Evolutionary conservation across 2,329 filamentous ascomycete genomes (phyloP).

Genomic region (Pezizomycotina sp.): DNA sequence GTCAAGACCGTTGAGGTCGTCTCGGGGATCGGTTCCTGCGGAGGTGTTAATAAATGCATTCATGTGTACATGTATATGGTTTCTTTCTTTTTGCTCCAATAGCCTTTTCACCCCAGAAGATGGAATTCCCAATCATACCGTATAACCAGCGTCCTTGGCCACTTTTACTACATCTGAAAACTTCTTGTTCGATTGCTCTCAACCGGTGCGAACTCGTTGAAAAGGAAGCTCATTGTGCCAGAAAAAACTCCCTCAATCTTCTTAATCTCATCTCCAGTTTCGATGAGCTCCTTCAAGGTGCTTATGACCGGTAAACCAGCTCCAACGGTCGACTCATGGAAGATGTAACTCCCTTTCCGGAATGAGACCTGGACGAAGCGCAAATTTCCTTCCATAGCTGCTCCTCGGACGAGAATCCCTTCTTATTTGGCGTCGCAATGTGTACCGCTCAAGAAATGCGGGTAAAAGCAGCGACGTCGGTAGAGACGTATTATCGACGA

Average conservation of each 20-base stretch:
- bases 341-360: slow-evolving; percentile 53
- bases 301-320: slow-evolving; percentile 87
- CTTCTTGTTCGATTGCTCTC: slow-evolving; percentile 49
- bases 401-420: slow-evolving; percentile 74
- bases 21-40: slow-evolving; percentile 61
- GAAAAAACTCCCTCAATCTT: slow-evolving; percentile 96
- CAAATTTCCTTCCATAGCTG: slow-evolving; percentile 81
- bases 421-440: slow-evolving; percentile 96
- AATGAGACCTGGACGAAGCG: slow-evolving; percentile 44
- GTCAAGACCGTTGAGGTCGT: slow-evolving; percentile 74
- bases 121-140: slow-evolving; percentile 26
- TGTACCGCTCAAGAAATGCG: slow-evolving; percentile 59
- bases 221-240: slow-evolving; percentile 93
- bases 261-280: slow-evolving; percentile 78
- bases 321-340: slow-evolving; percentile 89
- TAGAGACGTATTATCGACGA: slow-evolving; percentile 93
- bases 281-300: slow-evolving; percentile 81
- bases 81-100: no score
- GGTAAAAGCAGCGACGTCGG: slow-evolving; percentile 80
- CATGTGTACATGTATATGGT: neutral
- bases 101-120: no score
- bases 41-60: slow-evolving; percentile 2
- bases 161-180: slow-evolving; percentile 81
- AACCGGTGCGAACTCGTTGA: slow-evolving; percentile 87
- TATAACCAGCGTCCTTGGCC: slow-evolving; percentile 85